Conservation (phyloP, 768 basidiomycete genomes). For the Agrocybe pediades region DNA sequence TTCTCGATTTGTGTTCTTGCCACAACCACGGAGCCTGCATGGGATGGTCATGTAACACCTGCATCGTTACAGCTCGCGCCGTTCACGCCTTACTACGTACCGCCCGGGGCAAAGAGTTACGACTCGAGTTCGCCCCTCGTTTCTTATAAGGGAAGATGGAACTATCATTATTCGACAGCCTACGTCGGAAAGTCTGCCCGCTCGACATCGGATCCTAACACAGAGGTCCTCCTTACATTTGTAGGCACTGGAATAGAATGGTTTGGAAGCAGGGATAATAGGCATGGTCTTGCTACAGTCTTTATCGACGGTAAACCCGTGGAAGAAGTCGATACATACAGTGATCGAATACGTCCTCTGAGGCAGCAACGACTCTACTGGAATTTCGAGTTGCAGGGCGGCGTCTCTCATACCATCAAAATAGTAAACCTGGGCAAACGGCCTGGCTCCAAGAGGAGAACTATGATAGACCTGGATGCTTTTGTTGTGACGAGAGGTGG, state of each 20-base stretch:
- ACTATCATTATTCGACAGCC: conserved; percentile 48
- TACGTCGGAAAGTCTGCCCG: conserved; percentile 54
- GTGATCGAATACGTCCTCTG: conserved; percentile 26
- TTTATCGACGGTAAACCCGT: conserved; percentile 56
- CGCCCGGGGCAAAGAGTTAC: conserved; percentile 70
- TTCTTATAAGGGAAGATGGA: conserved; percentile 63
- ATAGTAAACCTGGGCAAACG: conserved; percentile 57
- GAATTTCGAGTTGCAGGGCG: conserved; percentile 48
- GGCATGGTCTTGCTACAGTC: conserved; percentile 57
- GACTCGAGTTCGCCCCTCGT: conserved; percentile 72
- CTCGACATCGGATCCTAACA: conserved; percentile 48
- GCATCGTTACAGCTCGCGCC: conserved; percentile 43
- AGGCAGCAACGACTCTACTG: conserved; percentile 70
- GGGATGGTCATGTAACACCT: conserved; percentile 66
- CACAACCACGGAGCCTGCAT: conserved; percentile 47
- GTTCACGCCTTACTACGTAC: conserved; percentile 75
- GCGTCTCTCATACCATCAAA: conserved; percentile 60
- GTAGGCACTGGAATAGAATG: conserved; percentile 78
- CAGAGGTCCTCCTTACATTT: conserved; percentile 60
- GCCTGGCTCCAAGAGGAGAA: conserved; percentile 32
- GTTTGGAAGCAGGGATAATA: conserved; percentile 63
- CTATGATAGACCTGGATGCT: conserved; percentile 60
- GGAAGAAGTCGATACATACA: conserved; percentile 48
- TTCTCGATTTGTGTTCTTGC: neutral
- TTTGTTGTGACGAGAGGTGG: conserved; percentile 60